These are phyloP conservation scores for Clarireedia paspali DNA, from an alignment of 2,329 filamentous ascomycete genomes.

Conservation along the genomic window DNA sequence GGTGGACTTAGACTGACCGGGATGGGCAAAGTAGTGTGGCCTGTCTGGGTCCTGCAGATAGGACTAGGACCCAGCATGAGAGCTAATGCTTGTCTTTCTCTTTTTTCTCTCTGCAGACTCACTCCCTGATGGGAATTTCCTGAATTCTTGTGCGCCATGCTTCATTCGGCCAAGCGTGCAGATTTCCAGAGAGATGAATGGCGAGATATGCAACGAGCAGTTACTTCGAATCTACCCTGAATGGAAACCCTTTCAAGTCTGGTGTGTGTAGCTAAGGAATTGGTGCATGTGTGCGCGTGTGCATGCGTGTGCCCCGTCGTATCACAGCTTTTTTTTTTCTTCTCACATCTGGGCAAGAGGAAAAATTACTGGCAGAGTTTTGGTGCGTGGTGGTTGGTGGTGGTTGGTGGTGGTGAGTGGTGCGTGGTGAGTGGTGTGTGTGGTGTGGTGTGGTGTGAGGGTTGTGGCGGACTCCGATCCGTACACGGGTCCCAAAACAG, in stretches of 20 bases:
- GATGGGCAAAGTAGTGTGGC: slow-evolving; percentile 11
- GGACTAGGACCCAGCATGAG: not conserved
- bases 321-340: no score
- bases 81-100: slow-evolving; percentile 10
- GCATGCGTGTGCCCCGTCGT: not conserved
- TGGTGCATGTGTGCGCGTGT: not conserved
- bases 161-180: not conserved
- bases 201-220: not conserved
- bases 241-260: not conserved
- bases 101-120: no score
- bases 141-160: not conserved
- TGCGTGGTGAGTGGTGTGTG: not conserved
- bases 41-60: slow-evolving; percentile 14
- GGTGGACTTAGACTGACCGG: no score
- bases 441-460: not conserved
- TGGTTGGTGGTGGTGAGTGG: no score
- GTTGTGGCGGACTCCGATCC: not conserved
- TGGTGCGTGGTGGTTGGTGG: no score
- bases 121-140: not conserved
- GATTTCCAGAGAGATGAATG: no score
- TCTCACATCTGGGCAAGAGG: no score
- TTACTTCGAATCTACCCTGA: not conserved
- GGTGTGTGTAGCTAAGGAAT: not conserved
- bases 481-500: not conserved
- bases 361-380: no score